Conservation (phyloP, 352 stramenopile genomes). For the Pythium coloratum region DNA sequence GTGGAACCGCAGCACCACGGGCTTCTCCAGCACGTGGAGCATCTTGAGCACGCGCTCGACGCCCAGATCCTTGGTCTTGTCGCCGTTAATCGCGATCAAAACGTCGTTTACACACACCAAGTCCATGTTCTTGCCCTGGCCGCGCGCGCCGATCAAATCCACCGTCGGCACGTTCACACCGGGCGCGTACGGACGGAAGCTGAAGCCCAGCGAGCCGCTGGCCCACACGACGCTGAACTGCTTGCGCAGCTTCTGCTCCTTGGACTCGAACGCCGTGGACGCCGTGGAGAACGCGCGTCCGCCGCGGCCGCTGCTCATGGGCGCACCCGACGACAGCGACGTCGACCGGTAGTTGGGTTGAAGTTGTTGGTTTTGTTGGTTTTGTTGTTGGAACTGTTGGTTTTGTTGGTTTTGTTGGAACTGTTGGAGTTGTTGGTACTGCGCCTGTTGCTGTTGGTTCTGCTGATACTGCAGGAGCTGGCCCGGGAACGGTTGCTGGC, state of each 20-base stretch:
- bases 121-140: conserved; percentile 70
- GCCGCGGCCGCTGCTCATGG: conserved; percentile 5
- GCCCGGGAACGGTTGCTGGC: conserved; percentile 16
- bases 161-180: conserved; percentile 74
- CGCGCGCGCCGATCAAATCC: conserved; percentile 63
- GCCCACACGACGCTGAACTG: conserved; percentile 81
- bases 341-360: not conserved
- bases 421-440: conserved; percentile 14
- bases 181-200: conserved; percentile 65
- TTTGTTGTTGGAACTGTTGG: conserved; percentile 6
- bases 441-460: conserved; percentile 18
- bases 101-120: conserved; percentile 79
- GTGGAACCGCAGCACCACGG: conserved; percentile 76
- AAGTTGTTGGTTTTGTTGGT: not conserved
- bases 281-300: conserved; percentile 23
- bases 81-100: conserved; percentile 76
- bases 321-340: conserved; percentile 10
- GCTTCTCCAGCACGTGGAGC: conserved; percentile 76
- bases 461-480: conserved; percentile 29
- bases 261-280: conserved; percentile 30
- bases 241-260: conserved; percentile 51
- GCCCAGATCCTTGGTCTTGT: conserved; percentile 73
- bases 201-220: conserved; percentile 63
- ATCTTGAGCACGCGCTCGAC: conserved; percentile 77
- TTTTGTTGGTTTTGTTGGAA: conserved; percentile 2